A percentile compares a stretch with the other conserved stretches of the same genome.
Evolutionary conservation across 1,139 yeast genomes (phyloP).

Genomic region (Debaryomyces sp.): DNA sequence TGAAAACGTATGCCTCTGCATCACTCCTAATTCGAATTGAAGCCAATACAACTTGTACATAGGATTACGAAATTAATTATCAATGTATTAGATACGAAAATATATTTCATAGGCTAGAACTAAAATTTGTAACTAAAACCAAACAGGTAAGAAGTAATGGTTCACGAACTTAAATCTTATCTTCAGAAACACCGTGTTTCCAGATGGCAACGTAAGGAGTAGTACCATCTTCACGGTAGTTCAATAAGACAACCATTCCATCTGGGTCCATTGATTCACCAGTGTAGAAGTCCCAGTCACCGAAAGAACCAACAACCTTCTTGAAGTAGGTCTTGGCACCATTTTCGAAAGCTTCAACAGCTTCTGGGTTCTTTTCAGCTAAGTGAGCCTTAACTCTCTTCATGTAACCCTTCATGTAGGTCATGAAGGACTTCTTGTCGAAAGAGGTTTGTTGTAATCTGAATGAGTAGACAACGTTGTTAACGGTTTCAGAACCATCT

Average conservation of each 20-base stretch:
- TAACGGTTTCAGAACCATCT: conserved; percentile 84
- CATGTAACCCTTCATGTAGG: conserved; percentile 99
- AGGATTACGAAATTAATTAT: conserved; percentile 6
- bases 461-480: conserved; percentile 98
- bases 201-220: conserved; percentile 98
- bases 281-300: conserved; percentile 98
- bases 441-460: conserved; percentile 93
- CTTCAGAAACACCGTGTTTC: conserved; percentile 95
- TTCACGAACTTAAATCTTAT: conserved; percentile 68
- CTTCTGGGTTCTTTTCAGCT: conserved; percentile 86
- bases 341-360: conserved; percentile 86
- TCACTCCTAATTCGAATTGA: conserved; percentile 10
- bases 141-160: background rate
- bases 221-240: conserved; percentile 99
- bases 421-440: conserved; percentile 96
- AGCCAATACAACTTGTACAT: background rate
- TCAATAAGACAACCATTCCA: conserved; percentile 94
- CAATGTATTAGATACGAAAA: conserved; percentile 6
- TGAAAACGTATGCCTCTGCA: conserved; percentile 67
- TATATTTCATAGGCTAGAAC: conserved; percentile 6
- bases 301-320: conserved; percentile 92
- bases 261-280: conserved; percentile 99
- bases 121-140: conserved; percentile 5
- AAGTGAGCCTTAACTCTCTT: conserved; percentile 88
- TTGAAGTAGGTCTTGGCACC: conserved; percentile 95